Conservation (phyloP, 169 alveolate genomes). For the Cryptosporidium sp. region DNA sequence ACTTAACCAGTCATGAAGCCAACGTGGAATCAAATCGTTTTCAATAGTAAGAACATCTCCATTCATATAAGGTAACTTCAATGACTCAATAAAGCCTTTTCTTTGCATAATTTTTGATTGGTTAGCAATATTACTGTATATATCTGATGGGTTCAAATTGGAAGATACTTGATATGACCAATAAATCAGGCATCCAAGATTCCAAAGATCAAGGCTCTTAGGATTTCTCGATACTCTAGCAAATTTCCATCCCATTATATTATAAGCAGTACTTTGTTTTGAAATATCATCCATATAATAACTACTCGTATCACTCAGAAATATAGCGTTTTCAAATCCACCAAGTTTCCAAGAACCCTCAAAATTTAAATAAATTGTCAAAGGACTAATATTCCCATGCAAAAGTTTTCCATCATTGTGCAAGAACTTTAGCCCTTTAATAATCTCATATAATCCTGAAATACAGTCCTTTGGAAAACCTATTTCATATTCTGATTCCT, state of each 20-base stretch:
- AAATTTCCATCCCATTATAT: conserved; percentile 72
- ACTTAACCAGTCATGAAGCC: conserved; percentile 64
- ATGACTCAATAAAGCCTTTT: conserved; percentile 19
- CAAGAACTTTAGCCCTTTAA: conserved; percentile 45
- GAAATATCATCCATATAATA: conserved; percentile 55
- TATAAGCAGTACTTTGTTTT: conserved; percentile 50
- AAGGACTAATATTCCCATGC: conserved; percentile 69
- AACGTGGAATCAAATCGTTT: conserved; percentile 33
- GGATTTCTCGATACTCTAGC: conserved; percentile 52
- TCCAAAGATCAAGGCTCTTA: conserved; percentile 53
- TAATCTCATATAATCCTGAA: conserved; percentile 49
- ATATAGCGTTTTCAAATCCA: conserved; percentile 43
- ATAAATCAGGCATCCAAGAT: conserved; percentile 58
- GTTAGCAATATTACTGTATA: not conserved
- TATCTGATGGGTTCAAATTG: conserved; percentile 7
- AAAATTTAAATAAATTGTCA: conserved; percentile 41
- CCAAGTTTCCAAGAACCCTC: conserved; percentile 73
- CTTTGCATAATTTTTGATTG: conserved; percentile 14
- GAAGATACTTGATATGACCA: conserved; percentile 64
- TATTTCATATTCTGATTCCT: conserved; percentile 16
- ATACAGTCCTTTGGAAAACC: conserved; percentile 66
- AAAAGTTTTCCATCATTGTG: conserved; percentile 67
- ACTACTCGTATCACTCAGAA: conserved; percentile 31
- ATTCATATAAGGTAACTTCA: conserved; percentile 54
- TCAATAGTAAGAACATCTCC: conserved; percentile 38